Evolutionary conservation across 2,329 filamentous ascomycete genomes (phyloP), one percentile per base, ranked within the genome.

Genomic region (Penicillium sp.): DNA sequence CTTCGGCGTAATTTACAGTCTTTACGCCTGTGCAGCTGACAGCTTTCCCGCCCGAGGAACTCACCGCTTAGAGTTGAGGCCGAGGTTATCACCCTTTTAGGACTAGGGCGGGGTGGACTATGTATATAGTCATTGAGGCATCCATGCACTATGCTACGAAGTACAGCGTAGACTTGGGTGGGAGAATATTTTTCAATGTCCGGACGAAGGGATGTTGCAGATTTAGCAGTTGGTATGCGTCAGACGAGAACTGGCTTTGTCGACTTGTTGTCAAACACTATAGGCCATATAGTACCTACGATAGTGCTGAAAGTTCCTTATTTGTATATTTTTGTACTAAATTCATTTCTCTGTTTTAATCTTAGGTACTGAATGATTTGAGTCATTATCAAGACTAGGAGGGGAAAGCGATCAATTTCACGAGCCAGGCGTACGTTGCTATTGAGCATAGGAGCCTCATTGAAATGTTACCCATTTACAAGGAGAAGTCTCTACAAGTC

Each of bases 81-180:
- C 61, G 58, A 65, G 61, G 63, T 55, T 49, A 49, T 45, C 62
- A 43, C 63, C 42, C 13, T 26, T 48, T 65, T 54, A 19, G 58
- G 61, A 26, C 22, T 60, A 61, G 52, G 48, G 60, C 56, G 54
- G 57, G 57, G 54, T 45, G 56, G 30, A 43, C 16, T 30, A 30
- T 43, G 37, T 25, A 54, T 42, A 54, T 14, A 43, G 38, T 22
- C 19, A 22, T 22, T 22, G 19, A n/a, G 33, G 22, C 33, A 10
- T 26, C 28, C 11, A 35, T 25, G 35, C 30, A 26, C 8, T 42
- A 56, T 56, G 53, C 53, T 56, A 25, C 30, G 30, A 46, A 46
- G 42, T 56, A 56, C 53, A 2, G 53, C 53, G 53, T 56, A 56
- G 48, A 25, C 53, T 35, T 56, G 30, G 28, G n/a, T 3, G 30